Evolutionary conservation across 2,329 filamentous ascomycete genomes (phyloP), one percentile per base, ranked within the genome.

Genomic region (Colletotrichum sp.): DNA sequence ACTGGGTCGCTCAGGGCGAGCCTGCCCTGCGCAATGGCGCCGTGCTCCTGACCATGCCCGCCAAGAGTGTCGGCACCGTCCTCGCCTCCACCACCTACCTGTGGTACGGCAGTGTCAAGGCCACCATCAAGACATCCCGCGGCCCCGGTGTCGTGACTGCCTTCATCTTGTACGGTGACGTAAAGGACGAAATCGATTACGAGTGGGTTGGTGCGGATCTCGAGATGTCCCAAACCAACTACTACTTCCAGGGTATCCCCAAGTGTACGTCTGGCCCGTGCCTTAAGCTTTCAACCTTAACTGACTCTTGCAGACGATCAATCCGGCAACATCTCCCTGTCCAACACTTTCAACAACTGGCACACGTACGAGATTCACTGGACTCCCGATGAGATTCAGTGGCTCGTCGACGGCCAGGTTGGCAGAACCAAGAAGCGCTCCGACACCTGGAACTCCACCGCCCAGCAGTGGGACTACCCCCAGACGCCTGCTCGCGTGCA

Each of bases 141-240:
- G 96, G 96, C 74, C 87, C 89, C 62, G 97, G 97, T 89, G 97
- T 99, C 26, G 94, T 99, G n/a, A 98, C 96, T 3, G 96, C 96
- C 34, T 99, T 99, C 84, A 99, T 99, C 84, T 89, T 99, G 82
- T 92, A 98, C 85, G 96, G 95, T 44, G 96, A 99, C 82, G 94
- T 98, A 82, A 98, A 98, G 90, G 97, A 99, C 82, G 97, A 99
- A 86, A 98, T 99, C 81, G 97, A 99, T 87, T 99, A 95, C 84
- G 97, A 99, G 85, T 99, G 94, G 84, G 91, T 99, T 71, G 97
- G 97, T 79, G 91, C 91, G 60, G 95, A 98, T 82, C 88, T 98
- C 77, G 82, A 88, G 63, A 91, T 90, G 78, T 95, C 94, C 21
- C 96, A 99, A 88, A 97, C 96, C 83, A 99, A 99, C 88, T 99